Evolutionary conservation across 177 flowering plant species (phyloP).

Genomic region (Telopea speciosissima): DNA sequence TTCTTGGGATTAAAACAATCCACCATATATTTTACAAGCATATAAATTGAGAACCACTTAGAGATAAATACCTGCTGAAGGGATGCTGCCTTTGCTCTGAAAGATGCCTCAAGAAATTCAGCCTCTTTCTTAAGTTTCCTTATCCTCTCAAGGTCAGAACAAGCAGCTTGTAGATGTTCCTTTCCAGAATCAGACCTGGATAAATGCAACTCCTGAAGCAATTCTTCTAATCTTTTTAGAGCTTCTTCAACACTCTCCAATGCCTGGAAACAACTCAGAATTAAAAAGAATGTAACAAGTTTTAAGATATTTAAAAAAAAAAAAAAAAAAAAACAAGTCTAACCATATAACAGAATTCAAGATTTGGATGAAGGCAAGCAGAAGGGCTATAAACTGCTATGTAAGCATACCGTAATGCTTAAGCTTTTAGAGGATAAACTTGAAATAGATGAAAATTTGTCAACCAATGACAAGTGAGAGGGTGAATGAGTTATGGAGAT

Average conservation of each 20-base stretch:
- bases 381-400: neutral
- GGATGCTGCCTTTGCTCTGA: slow-evolving; percentile 90
- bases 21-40: neutral
- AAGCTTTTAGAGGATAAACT: neutral
- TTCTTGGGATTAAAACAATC: neutral
- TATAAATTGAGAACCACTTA: neutral
- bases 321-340: neutral
- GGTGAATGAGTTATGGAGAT: neutral
- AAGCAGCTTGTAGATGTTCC: slow-evolving; percentile 91
- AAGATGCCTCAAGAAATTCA: slow-evolving; percentile 96
- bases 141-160: slow-evolving; percentile 94
- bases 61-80: slow-evolving; percentile 60
- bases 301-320: neutral
- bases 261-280: slow-evolving; percentile 46
- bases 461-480: neutral
- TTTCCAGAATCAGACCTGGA: slow-evolving; percentile 73
- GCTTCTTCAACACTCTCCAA: slow-evolving; percentile 95
- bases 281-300: neutral
- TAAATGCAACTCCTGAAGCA: slow-evolving; percentile 82
- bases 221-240: slow-evolving; percentile 63
- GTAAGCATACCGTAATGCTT: neutral
- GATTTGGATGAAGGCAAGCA: neutral
- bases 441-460: no score
- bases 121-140: slow-evolving; percentile 96
- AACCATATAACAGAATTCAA: neutral